Evolutionary conservation across 2,329 filamentous ascomycete species (phyloP).

Genomic region (Thielaviopsis punctulata): DNA sequence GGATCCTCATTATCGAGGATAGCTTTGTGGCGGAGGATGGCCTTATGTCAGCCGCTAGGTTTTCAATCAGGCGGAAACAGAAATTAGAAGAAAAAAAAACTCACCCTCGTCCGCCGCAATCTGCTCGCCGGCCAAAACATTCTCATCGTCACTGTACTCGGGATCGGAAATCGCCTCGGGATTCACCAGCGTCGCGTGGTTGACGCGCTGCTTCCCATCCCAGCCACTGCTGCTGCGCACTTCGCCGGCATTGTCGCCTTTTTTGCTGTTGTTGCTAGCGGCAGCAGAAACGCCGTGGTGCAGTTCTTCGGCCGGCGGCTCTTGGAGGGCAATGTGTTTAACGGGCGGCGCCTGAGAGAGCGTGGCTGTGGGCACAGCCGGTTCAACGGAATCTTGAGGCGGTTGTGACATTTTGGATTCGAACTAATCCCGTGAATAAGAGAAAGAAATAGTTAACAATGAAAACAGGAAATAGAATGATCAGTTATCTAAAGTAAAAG

Average conservation of each 20-base stretch:
- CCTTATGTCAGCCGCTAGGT: background rate
- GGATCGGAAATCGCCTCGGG: constrained; percentile 70
- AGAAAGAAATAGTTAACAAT: too few relatives aligned
- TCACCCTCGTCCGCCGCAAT: constrained; percentile 70
- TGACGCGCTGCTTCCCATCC: constrained; percentile 69
- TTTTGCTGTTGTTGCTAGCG: constrained; percentile 20
- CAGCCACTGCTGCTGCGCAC: constrained; percentile 51
- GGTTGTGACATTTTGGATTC: constrained; percentile 6
- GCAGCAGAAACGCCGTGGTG: constrained; percentile 1
- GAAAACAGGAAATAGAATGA: too few relatives aligned
- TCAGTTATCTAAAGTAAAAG: too few relatives aligned
- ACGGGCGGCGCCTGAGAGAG: background rate
- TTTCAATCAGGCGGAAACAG: background rate
- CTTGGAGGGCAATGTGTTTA: constrained; percentile 31
- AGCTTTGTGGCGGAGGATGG: constrained; percentile 24
- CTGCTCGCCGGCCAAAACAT: constrained; percentile 51
- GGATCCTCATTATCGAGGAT: constrained; percentile 42
- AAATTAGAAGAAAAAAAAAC: constrained; percentile 9
- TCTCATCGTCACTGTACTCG: constrained; percentile 62
- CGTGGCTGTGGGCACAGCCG: background rate
- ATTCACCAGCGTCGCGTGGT: constrained; percentile 46
- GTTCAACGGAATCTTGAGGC: background rate
- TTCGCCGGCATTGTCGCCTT: constrained; percentile 23
- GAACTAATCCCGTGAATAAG: too few relatives aligned
- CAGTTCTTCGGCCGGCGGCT: constrained; percentile 18